phyloP scores from a whole-genome alignment of 1,284 basidiomycete genomes.

The Tranzscheliella williamsii region DNA sequence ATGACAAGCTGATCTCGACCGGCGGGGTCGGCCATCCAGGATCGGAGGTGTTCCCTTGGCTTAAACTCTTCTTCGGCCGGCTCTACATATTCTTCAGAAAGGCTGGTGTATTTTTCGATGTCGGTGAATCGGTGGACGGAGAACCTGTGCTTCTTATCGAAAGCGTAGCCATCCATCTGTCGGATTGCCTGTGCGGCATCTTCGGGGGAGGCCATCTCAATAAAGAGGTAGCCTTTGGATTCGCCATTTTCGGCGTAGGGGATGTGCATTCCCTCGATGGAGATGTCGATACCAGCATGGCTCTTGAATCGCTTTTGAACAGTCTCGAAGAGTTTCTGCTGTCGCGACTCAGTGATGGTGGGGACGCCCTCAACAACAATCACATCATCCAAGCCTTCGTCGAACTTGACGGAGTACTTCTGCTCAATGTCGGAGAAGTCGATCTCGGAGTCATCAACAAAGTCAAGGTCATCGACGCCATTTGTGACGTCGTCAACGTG shows the following conservation, averaged over 20 bases:
- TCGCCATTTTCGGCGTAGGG: slow-evolving; percentile 60
- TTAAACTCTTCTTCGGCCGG: slow-evolving; percentile 78
- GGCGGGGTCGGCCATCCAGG: slow-evolving; percentile 88
- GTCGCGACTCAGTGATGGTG: slow-evolving; percentile 59
- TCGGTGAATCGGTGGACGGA: slow-evolving; percentile 88
- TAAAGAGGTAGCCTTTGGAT: slow-evolving; percentile 72
- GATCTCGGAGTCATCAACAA: slow-evolving; percentile 68
- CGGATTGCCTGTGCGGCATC: slow-evolving; percentile 81
- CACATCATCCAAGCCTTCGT: slow-evolving; percentile 62
- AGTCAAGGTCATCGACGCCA: slow-evolving; percentile 38
- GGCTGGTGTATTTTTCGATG: slow-evolving; percentile 78
- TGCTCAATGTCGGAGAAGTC: slow-evolving; percentile 93
- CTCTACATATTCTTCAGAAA: slow-evolving; percentile 83
- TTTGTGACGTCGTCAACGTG: slow-evolving; percentile 42
- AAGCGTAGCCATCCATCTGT: slow-evolving; percentile 81
- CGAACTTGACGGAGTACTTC: slow-evolving; percentile 68
- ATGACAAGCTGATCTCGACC: slow-evolving; percentile 96
- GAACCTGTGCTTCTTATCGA: slow-evolving; percentile 91
- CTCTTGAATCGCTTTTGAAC: slow-evolving; percentile 61
- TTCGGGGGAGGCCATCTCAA: slow-evolving; percentile 80
- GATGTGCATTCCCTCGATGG: slow-evolving; percentile 60
- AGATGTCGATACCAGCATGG: slow-evolving; percentile 60
- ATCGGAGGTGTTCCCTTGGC: slow-evolving; percentile 90
- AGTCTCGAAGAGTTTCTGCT: slow-evolving; percentile 61
- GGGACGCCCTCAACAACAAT: slow-evolving; percentile 63